Percentiles rank a stretch among this genome's conserved stretches.
These are phyloP conservation scores for Didymella glomerata DNA, from an alignment of 2,329 filamentous ascomycete species.

Conservation along the genomic window DNA sequence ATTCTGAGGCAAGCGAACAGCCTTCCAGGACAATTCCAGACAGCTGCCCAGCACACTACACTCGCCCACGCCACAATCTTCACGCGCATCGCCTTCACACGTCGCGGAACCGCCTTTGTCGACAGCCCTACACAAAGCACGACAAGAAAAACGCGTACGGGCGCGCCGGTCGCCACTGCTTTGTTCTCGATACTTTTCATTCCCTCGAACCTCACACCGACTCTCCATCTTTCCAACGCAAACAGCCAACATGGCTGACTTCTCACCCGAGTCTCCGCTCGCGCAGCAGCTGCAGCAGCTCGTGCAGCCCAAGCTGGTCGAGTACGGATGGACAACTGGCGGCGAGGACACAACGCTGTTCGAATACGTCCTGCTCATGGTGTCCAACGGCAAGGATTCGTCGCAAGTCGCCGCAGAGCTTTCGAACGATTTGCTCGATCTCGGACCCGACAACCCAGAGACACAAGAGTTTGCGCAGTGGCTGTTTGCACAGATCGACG, in stretches of 20 bases:
- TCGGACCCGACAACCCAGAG: constrained; percentile 82
- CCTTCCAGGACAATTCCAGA: constrained; percentile 15
- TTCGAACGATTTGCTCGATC: constrained; percentile 82
- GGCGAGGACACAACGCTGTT: constrained; percentile 83
- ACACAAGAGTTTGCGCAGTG: constrained; percentile 86
- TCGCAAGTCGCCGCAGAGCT: constrained; percentile 89
- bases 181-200: constrained; percentile 28
- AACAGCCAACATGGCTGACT: constrained; percentile 71
- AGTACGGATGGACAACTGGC: constrained; percentile 89
- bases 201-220: constrained; percentile 27
- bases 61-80: constrained; percentile 11
- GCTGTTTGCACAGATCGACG: constrained; percentile 88
- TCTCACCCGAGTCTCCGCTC: constrained; percentile 80
- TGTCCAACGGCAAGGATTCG: constrained; percentile 92
- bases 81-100: constrained; percentile 26
- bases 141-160: constrained; percentile 27
- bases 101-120: constrained; percentile 23
- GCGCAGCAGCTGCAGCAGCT: constrained; percentile 82
- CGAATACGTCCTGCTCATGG: constrained; percentile 97
- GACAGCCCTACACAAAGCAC: constrained; percentile 13
- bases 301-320: constrained; percentile 89
- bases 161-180: constrained; percentile 38
- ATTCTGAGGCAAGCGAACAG: constrained; percentile 4
- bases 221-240: constrained; percentile 15
- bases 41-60: constrained; percentile 24